Percentiles rank a stretch among this genome's conserved stretches.
Conservation (phyloP, 768 basidiomycete species). For the Naganishia vaughanmartiniae region DNA sequence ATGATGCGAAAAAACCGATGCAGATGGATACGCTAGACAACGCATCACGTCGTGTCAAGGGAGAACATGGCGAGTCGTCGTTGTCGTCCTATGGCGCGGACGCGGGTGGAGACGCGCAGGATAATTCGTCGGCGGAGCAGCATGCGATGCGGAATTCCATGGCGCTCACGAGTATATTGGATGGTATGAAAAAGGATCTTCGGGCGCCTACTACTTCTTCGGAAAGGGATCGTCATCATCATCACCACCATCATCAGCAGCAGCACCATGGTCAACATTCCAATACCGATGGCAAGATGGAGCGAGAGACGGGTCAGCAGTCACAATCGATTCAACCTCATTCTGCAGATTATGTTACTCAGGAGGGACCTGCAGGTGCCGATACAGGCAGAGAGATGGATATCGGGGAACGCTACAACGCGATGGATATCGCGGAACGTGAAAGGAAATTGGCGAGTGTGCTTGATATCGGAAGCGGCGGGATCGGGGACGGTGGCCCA, state of each 20-base stretch:
- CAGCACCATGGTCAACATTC: background rate
- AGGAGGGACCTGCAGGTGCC: constrained; percentile 4
- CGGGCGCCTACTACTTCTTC: constrained; percentile 11
- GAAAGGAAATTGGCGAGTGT: constrained; percentile 8
- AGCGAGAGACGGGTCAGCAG: background rate
- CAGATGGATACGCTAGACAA: background rate
- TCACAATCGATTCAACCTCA: constrained; percentile 4
- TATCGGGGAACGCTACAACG: constrained; percentile 17
- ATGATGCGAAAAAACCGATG: background rate
- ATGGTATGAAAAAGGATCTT: constrained; percentile 28
- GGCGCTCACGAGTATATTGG: constrained; percentile 29
- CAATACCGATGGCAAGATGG: background rate
- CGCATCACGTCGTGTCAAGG: background rate
- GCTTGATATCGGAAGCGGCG: constrained; percentile 8
- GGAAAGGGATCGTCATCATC: constrained; percentile 23
- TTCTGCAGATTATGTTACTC: constrained; percentile 9
- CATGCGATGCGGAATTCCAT: constrained; percentile 20
- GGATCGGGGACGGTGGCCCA: constrained; percentile 20
- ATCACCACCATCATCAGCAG: constrained; percentile 11
- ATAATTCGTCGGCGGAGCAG: background rate
- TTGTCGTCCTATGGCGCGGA: background rate
- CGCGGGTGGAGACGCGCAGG: background rate
- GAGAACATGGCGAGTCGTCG: background rate
- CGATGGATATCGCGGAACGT: constrained; percentile 19
- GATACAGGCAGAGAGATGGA: constrained; percentile 4